Evolutionary conservation across 768 basidiomycete species (phyloP).

Genomic region (Tricholoma saponaceum): DNA sequence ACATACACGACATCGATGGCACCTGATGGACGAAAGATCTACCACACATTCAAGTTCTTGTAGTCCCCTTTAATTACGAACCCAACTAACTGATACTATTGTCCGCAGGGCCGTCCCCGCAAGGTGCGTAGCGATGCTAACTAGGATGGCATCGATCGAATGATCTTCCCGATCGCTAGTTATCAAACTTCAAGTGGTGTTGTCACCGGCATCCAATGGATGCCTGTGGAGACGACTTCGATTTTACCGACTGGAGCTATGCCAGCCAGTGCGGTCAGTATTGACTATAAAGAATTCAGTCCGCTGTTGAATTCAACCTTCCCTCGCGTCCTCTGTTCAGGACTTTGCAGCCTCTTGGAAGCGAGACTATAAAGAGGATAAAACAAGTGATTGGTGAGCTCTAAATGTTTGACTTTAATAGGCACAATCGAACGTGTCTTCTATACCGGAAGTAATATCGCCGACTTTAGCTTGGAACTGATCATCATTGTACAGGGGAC

Average conservation of each 20-base stretch:
- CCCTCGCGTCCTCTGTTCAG: conserved; percentile 25
- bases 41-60: conserved; percentile 73
- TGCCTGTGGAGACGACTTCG: conserved; percentile 67
- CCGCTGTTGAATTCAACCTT: conserved; percentile 5
- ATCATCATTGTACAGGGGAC: conserved; percentile 34
- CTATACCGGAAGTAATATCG: conserved; percentile 1
- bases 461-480: conserved; percentile 4
- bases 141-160: conserved; percentile 1
- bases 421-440: neutral
- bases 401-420: neutral
- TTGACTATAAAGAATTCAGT: conserved; percentile 7
- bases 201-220: conserved; percentile 62
- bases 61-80: conserved; percentile 5
- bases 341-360: conserved; percentile 59
- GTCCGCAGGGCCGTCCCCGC: conserved; percentile 62
- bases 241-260: conserved; percentile 57
- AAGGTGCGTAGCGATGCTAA: conserved; percentile 43
- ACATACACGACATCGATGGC: conserved; percentile 67
- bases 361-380: conserved; percentile 38
- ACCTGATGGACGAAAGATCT: conserved; percentile 57
- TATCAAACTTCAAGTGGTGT: conserved; percentile 70
- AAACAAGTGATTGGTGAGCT: conserved; percentile 41
- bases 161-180: conserved; percentile 36
- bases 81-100: conserved; percentile 14
- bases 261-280: conserved; percentile 51